Percentiles rank a stretch among this genome's conserved stretches.
phyloP scores from a whole-genome alignment of 2,329 filamentous ascomycete species.

The Coniella lustricola region DNA sequence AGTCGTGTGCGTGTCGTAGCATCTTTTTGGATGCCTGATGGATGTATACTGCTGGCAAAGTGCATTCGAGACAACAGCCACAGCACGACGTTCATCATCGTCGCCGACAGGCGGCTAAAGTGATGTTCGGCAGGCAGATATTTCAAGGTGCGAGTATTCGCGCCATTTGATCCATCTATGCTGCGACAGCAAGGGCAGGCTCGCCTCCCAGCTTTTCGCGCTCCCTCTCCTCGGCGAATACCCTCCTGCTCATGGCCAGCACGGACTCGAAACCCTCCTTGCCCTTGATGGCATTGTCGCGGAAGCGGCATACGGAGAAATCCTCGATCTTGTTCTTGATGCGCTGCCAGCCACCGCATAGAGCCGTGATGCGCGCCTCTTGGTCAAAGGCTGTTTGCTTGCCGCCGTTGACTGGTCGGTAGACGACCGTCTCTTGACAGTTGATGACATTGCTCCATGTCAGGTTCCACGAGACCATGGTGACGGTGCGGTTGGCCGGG shows the following conservation, averaged over 20 bases:
- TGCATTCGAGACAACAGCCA: too few relatives aligned
- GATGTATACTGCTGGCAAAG: too few relatives aligned
- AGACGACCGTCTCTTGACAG: constrained; percentile 88
- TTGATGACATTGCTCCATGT: constrained; percentile 86
- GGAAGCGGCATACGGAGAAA: constrained; percentile 78
- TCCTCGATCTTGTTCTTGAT: constrained; percentile 97
- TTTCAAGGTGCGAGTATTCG: background rate
- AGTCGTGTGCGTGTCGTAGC: constrained; percentile 13
- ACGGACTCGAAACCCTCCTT: constrained; percentile 94
- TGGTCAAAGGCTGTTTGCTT: constrained; percentile 75
- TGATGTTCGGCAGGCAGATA: background rate
- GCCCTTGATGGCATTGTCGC: constrained; percentile 84
- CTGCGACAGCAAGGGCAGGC: constrained; percentile 1
- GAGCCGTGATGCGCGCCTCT: constrained; percentile 83
- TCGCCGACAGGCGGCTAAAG: background rate
- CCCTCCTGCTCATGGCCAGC: constrained; percentile 83
- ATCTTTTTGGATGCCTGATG: background rate
- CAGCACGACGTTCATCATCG: background rate
- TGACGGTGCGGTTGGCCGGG: constrained; percentile 73
- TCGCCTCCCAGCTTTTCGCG: constrained; percentile 32
- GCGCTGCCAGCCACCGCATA: constrained; percentile 95
- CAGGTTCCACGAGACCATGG: constrained; percentile 93
- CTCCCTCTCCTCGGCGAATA: constrained; percentile 84
- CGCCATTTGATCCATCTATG: background rate
- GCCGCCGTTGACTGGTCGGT: constrained; percentile 52